These are phyloP conservation scores for Candida easanensis DNA, from an alignment of 805 yeast species.

Conservation along the genomic window DNA sequence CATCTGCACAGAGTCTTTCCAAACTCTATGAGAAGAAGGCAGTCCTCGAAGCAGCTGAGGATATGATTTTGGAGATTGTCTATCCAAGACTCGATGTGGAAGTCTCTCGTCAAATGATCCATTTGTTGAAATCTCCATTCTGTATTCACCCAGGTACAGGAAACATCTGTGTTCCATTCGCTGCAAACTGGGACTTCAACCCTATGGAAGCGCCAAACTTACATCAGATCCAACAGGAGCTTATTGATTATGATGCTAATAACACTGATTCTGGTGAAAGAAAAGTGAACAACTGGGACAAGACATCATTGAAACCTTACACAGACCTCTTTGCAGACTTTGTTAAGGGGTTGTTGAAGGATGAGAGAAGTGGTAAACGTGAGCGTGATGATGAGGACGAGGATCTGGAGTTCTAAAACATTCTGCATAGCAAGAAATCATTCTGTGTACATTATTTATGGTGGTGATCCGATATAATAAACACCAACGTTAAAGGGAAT, in stretches of 20 bases:
- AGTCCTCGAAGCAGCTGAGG: conserved; percentile 73
- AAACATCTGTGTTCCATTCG: conserved; percentile 86
- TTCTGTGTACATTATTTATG: not conserved
- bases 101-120: conserved; percentile 86
- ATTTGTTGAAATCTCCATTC: conserved; percentile 92
- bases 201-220: conserved; percentile 82
- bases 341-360: conserved; percentile 54
- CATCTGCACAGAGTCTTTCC: conserved; percentile 38
- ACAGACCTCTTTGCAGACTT: conserved; percentile 62
- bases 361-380: conserved; percentile 46
- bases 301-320: conserved; percentile 69
- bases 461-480: not conserved
- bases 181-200: conserved; percentile 51
- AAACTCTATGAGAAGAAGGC: conserved; percentile 44
- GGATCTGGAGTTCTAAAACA: conserved; percentile 13
- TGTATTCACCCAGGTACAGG: conserved; percentile 97
- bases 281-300: conserved; percentile 46
- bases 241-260: conserved; percentile 46
- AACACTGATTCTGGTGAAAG: conserved; percentile 17
- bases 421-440: not conserved
- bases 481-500: conserved; percentile 1
- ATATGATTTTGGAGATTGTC: conserved; percentile 71
- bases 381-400: conserved; percentile 34
- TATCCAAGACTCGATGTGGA: conserved; percentile 93
- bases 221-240: conserved; percentile 58